Evolutionary conservation across 768 basidiomycete species (phyloP).

Genomic region (Lentinula aciculospora): DNA sequence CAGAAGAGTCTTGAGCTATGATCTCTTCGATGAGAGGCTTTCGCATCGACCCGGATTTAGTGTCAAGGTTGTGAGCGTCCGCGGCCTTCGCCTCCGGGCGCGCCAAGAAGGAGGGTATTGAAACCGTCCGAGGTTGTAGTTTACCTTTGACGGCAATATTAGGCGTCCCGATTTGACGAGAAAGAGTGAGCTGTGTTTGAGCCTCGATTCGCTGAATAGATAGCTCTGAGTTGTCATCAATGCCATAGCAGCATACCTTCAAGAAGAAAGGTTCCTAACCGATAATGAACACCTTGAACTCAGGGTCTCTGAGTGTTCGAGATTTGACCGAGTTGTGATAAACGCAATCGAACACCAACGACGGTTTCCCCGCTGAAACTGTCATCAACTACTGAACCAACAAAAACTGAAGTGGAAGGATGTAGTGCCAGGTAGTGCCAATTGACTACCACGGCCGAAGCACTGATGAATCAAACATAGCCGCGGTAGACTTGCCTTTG

Average conservation of each 20-base stretch:
- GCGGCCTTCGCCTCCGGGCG: conserved; percentile 6
- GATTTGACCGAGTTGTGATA: conserved; percentile 56
- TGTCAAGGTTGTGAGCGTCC: background rate
- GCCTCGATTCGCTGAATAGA: conserved; percentile 64
- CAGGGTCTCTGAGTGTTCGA: conserved; percentile 50
- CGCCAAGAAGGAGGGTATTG: conserved; percentile 43
- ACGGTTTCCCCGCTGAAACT: conserved; percentile 56
- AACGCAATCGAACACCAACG: conserved; percentile 71
- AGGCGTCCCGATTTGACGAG: conserved; percentile 64
- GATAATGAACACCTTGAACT: conserved; percentile 65
- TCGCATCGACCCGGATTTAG: conserved; percentile 15
- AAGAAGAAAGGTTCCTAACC: conserved; percentile 35
- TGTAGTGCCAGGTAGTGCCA: background rate
- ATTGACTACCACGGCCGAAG: conserved; percentile 4
- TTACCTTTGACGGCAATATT: conserved; percentile 79
- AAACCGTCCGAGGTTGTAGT: conserved; percentile 49
- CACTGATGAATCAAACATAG: conserved; percentile 8
- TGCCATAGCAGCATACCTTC: background rate
- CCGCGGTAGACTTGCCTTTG: conserved; percentile 49
- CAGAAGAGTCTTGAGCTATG: conserved; percentile 7
- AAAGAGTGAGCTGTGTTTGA: conserved; percentile 53
- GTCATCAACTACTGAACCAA: background rate
- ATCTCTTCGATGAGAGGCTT: conserved; percentile 47
- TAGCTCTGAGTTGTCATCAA: conserved; percentile 40
- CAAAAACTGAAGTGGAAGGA: background rate